These are phyloP conservation scores for Miamiensis avidus DNA, from an alignment of 169 alveolate genomes.

Conservation along the genomic window DNA sequence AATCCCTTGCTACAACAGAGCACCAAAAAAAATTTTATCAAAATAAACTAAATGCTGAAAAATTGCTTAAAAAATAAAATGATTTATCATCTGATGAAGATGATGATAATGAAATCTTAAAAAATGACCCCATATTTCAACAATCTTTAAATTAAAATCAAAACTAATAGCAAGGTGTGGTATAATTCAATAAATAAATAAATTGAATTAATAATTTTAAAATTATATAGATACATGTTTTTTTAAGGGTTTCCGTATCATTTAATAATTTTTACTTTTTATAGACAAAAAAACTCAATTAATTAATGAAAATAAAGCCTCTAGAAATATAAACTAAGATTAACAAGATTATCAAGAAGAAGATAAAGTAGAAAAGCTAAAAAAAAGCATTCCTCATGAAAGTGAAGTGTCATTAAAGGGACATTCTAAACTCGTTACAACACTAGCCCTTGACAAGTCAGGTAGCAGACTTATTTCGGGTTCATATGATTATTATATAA, in stretches of 20 bases:
- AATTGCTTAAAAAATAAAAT: background rate
- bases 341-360: background rate
- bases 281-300: background rate
- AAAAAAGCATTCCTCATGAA: constrained; percentile 21
- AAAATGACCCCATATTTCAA: constrained; percentile 15
- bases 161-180: background rate
- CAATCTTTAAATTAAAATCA: background rate
- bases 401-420: constrained; percentile 34
- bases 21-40: background rate
- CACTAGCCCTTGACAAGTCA: constrained; percentile 32
- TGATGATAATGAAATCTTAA: constrained; percentile 3
- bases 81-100: constrained; percentile 9
- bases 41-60: background rate
- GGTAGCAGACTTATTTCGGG: constrained; percentile 46
- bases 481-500: constrained; percentile 42
- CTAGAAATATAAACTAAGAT: background rate
- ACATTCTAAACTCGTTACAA: constrained; percentile 33
- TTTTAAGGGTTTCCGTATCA: background rate
- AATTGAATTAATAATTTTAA: background rate
- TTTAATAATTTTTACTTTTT: background rate
- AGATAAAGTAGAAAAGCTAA: background rate
- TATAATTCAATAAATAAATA: too few relatives aligned
- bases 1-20: background rate
- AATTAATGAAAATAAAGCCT: background rate
- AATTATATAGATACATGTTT: background rate